A percentile compares a stretch with the other conserved stretches of the same genome.
Conservation (phyloP, 2,329 filamentous ascomycete species). For the Botryotinia globosa region DNA sequence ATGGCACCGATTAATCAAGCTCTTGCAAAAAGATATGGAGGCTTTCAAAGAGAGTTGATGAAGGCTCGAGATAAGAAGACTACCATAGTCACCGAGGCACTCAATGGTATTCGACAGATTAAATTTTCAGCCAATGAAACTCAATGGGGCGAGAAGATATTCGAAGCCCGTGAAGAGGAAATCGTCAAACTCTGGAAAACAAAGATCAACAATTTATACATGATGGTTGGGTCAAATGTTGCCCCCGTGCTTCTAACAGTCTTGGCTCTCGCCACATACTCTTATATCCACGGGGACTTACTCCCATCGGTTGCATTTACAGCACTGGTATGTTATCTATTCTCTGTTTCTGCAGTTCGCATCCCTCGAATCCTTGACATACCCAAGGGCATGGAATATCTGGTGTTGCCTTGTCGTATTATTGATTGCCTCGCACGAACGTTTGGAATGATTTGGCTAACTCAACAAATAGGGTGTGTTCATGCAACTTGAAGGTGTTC, state of each 20-base stretch:
- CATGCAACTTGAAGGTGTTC: slow-evolving; percentile 63
- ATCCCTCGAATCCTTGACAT: neutral
- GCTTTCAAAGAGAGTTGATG: slow-evolving; percentile 66
- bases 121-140: slow-evolving; percentile 74
- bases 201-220: slow-evolving; percentile 26
- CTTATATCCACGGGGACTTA: slow-evolving; percentile 58
- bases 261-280: slow-evolving; percentile 66
- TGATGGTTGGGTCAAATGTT: slow-evolving; percentile 55
- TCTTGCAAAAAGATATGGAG: slow-evolving; percentile 60
- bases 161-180: slow-evolving; percentile 62
- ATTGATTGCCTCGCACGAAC: neutral
- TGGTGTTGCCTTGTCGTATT: too few relatives aligned
- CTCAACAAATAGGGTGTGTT: slow-evolving; percentile 53
- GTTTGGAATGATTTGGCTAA: neutral
- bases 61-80: slow-evolving; percentile 71
- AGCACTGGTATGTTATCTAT: slow-evolving; percentile 47
- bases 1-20: slow-evolving; percentile 66
- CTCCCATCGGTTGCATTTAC: slow-evolving; percentile 76
- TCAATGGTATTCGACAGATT: slow-evolving; percentile 76
- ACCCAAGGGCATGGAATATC: neutral
- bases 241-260: slow-evolving; percentile 71
- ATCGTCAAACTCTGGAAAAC: slow-evolving; percentile 58
- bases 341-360: neutral
- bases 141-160: slow-evolving; percentile 69
- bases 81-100: slow-evolving; percentile 67